Evolutionary conservation across 768 basidiomycete genomes (phyloP), one percentile per base, ranked within the genome.

Genomic region (Strobilomyces echinocephalus): DNA sequence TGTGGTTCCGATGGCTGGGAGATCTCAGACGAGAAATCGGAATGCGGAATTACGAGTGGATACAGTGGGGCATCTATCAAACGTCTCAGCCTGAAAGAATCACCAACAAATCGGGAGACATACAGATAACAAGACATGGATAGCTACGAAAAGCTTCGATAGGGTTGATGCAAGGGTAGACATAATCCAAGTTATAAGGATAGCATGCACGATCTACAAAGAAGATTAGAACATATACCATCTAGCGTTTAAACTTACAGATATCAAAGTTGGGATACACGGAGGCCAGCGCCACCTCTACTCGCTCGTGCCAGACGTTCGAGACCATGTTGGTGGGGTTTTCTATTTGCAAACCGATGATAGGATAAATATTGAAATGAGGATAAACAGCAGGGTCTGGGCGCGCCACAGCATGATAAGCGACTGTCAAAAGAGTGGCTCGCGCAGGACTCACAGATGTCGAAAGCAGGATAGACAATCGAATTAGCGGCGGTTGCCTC

Each of bases 341-440:
- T 39, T 57, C 61, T 42, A 48, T 26, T 41, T 14, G 50, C 33
- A 39, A 15, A 44, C 46, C 30, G 18, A 53, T 12, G 33, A 14
- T 43, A 39, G 76, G 76, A 62, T 79, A 79, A 21, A 77, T 59
- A 49, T 73, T 63, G 35, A 78, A 65, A 60, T 73, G 53, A 28
- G 79, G 77, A 59, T 79, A 80, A 31, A 66, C 57, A 16, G 67
- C 52, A 8, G 68, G 71, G 54, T 76, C 76, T 76, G 44, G 48
- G 67, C 51, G 67, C 16, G 24, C 8, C 61, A 24, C 24, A 24
- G 24, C n/a, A 63, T 50, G 46, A 67, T 65, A 52, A 59, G 39
- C 18, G 20, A 16, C 31, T 16, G 41, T 3, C 7, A 4, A 30
- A 6, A 14, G 12, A 38, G 10, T 18, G 34, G 7, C 9, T 35